Evolutionary conservation across 306 rosid species (phyloP).

Genomic region (Acmispon strigosus): DNA sequence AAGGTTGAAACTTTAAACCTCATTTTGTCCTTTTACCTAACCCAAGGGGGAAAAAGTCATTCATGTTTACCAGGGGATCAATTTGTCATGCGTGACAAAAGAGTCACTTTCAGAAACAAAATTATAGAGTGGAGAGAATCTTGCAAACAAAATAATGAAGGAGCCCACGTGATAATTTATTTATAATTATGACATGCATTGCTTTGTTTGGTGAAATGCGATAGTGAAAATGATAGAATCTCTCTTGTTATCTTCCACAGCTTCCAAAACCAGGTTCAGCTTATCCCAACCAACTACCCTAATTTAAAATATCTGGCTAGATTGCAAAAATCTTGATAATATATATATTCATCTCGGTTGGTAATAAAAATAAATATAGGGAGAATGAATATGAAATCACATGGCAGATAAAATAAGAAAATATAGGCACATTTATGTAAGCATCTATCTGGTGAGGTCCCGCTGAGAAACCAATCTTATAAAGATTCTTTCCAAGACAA

Average conservation of each 20-base stretch:
- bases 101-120: conserved; percentile 54
- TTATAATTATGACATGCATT: conserved; percentile 33
- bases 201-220: conserved; percentile 34
- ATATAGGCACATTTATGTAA: background rate
- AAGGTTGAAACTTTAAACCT: conserved; percentile 24
- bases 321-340: conserved; percentile 22
- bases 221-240: conserved; percentile 49
- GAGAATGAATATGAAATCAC: conserved; percentile 37
- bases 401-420: conserved; percentile 31
- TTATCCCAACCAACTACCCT: conserved; percentile 21
- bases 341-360: background rate
- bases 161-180: conserved; percentile 48
- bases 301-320: conserved; percentile 18
- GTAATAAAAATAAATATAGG: conserved; percentile 9
- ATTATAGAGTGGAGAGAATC: conserved; percentile 66
- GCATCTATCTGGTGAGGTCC: conserved; percentile 25
- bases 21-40: conserved; percentile 40
- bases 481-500: conserved; percentile 42
- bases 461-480: conserved; percentile 19
- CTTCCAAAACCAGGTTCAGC: conserved; percentile 21
- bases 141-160: conserved; percentile 55
- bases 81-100: conserved; percentile 33
- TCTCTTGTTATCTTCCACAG: conserved; percentile 21
- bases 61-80: conserved; percentile 17
- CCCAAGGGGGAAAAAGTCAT: conserved; percentile 13